Conservation (phyloP, 495 filamentous ascomycete species). For the Letharia columbiana region DNA sequence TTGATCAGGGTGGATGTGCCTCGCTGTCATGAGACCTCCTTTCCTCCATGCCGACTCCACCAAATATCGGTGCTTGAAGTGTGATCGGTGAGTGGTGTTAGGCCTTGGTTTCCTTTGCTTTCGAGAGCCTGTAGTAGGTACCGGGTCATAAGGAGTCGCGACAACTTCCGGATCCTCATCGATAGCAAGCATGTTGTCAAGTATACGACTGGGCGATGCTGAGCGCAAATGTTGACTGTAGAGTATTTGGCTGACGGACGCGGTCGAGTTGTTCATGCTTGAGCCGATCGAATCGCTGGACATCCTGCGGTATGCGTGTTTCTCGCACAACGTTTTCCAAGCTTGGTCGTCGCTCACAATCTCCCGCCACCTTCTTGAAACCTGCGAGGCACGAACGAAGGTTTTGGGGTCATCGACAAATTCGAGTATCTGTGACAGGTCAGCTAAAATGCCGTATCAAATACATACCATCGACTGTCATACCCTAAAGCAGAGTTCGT, state of each 20-base stretch:
- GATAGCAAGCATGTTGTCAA: conserved; percentile 24
- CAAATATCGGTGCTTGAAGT: conserved; percentile 95
- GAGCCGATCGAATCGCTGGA: conserved; percentile 36
- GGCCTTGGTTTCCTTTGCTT: conserved; percentile 27
- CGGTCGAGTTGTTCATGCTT: conserved; percentile 18
- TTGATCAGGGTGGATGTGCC: conserved; percentile 88
- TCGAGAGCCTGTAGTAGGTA: conserved; percentile 8
- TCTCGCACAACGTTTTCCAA: conserved; percentile 93
- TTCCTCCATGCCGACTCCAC: conserved; percentile 95
- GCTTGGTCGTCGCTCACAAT: conserved; percentile 92
- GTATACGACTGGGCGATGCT: conserved; percentile 19
- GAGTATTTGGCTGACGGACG: conserved; percentile 21
- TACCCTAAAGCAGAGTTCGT: conserved; percentile 85
- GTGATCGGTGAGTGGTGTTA: conserved; percentile 72
- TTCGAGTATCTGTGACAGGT: conserved; percentile 59
- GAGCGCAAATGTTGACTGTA: conserved; percentile 22
- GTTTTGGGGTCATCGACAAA: conserved; percentile 94
- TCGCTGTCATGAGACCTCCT: conserved; percentile 66
- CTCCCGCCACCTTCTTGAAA: conserved; percentile 87
- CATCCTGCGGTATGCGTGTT: conserved; percentile 72
- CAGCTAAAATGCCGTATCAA: not conserved
- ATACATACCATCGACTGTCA: conserved; percentile 11
- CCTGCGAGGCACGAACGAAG: conserved; percentile 83
- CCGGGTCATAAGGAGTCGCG: not conserved
- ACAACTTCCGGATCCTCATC: conserved; percentile 26